A percentile compares a stretch with the other conserved stretches of the same genome.
These are phyloP conservation scores for Pleurotus tuoliensis DNA, from an alignment of 768 basidiomycete genomes.

Conservation along the genomic window DNA sequence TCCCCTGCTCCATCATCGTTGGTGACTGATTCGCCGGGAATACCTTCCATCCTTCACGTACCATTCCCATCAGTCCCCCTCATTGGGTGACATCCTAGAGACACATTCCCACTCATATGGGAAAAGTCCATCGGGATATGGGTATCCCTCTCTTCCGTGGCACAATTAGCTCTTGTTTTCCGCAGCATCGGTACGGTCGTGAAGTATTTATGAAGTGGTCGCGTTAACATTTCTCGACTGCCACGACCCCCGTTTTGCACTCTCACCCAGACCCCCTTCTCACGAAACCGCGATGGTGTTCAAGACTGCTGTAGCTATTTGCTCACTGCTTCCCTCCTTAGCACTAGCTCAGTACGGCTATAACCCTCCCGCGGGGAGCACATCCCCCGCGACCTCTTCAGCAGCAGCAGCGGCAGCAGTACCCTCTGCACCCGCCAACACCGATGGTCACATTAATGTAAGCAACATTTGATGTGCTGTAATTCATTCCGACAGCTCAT, in stretches of 20 bases:
- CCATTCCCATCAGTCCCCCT: background rate
- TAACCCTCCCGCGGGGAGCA: conserved; percentile 11
- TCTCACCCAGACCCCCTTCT: background rate
- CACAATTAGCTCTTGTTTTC: conserved; percentile 6
- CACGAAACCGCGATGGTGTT: conserved; percentile 25
- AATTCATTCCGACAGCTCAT: background rate
- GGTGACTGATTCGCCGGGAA: too few relatives aligned
- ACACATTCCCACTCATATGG: conserved; percentile 4
- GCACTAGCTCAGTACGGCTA: conserved; percentile 36
- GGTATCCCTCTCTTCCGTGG: conserved; percentile 4
- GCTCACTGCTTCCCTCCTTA: conserved; percentile 26
- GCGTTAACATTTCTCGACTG: background rate
- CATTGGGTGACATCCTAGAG: background rate
- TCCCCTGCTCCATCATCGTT: too few relatives aligned
- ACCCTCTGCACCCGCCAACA: conserved; percentile 37
- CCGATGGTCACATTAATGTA: conserved; percentile 33
- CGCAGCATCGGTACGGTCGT: conserved; percentile 5
- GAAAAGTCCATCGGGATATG: conserved; percentile 5
- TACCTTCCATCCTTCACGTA: too few relatives aligned
- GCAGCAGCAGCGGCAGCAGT: conserved; percentile 21
- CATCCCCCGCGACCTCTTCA: conserved; percentile 14
- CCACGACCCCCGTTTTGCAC: conserved; percentile 7
- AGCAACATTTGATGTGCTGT: background rate
- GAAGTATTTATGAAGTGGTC: background rate
- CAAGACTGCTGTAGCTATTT: conserved; percentile 18